Evolutionary conservation across 1,284 basidiomycete genomes (phyloP), one percentile per base, ranked within the genome.

Genomic region (Malassezia brasiliensis): DNA sequence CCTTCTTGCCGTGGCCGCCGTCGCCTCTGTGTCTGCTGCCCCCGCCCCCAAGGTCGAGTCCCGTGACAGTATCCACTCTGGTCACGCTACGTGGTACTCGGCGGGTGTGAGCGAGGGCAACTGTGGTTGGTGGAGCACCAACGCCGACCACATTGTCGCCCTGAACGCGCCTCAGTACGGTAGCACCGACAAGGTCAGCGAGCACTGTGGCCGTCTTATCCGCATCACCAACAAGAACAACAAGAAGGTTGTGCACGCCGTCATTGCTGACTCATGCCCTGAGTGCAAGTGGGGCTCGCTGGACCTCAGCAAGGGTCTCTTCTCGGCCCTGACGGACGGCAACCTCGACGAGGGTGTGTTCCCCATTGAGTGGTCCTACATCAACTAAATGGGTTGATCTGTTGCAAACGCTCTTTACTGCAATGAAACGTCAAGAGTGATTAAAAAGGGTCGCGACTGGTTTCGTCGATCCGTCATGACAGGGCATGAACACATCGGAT

Each of bases 261-360:
- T 75, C 8, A 81, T 90, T 62, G 79, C 79, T 66, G 87, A 88
- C 74, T 78, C 62, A 81, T 88, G 86, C 74, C 81, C 81, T 51
- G 82, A 80, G 30, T 90, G 87, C 72, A 81, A 82, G 2, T 80
- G 75, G 40, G 83, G 81, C 35, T 86, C 81, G 39, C 81, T 94
- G 53, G 90, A 94, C 78, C 79, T 91, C 59, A 85, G 86, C 22
- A 72, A 75, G 11, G 80, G 83, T 49, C 81, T 94, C 40, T 94
- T 94, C 78, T 56, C 61, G 37, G 60, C 55, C 30, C 64, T 71
- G 17, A 61, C 62, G 52, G 63, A 68, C 56, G 65, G 65, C 47
- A 64, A 68, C 64, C 59, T 67, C 56, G 67, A 65, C 56, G 56
- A 46, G 22, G 68, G 68, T 59, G 60, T 61, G 53, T 65, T 71